phyloP scores from a whole-genome alignment of 2,329 filamentous ascomycete genomes.

The Fusarium pilosicola region DNA sequence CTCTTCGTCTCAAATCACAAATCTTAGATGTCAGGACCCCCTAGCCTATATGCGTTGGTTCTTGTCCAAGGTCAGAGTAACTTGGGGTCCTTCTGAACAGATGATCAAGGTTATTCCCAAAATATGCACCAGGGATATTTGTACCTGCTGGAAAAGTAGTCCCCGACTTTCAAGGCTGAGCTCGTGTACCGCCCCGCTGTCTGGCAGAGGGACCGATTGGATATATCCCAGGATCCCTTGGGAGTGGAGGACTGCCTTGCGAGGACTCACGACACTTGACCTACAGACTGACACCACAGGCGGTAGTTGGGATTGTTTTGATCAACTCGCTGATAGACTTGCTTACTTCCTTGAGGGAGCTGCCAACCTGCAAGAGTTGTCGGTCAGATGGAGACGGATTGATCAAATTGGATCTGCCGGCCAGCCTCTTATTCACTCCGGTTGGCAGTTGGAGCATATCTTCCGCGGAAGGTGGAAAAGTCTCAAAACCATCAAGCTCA shows the following conservation, averaged over 20 bases:
- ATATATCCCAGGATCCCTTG: not conserved
- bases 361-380: conserved; percentile 1
- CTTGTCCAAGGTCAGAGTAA: not conserved
- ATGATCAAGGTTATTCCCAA: not conserved
- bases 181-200: not conserved
- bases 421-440: not conserved
- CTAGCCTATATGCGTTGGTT: not conserved
- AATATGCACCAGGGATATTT: not conserved
- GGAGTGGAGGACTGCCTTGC: not conserved
- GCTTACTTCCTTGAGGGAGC: not conserved
- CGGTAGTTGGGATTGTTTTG: not conserved
- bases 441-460: not conserved
- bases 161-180: not conserved
- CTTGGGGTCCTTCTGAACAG: not conserved
- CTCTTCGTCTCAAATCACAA: not conserved
- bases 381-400: not conserved
- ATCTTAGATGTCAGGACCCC: not conserved
- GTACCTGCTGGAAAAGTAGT: not conserved
- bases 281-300: not conserved
- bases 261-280: not conserved
- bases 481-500: not conserved
- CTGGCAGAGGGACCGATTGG: not conserved
- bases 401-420: not conserved
- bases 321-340: not conserved
- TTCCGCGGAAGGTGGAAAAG: not conserved